phyloP scores from a whole-genome alignment of 2,329 filamentous ascomycete genomes.

The Aspergillus alliaceus region DNA sequence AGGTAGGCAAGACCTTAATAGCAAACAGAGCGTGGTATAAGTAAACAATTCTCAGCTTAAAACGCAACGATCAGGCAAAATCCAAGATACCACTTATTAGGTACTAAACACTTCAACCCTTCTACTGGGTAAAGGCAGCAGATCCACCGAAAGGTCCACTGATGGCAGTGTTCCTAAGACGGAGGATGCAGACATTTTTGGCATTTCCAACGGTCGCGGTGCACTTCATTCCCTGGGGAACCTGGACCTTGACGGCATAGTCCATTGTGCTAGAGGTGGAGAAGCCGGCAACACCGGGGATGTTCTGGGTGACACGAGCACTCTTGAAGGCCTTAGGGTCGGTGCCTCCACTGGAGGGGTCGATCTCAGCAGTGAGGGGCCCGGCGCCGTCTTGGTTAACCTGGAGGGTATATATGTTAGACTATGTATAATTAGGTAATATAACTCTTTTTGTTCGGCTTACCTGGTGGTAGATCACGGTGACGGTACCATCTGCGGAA shows the following conservation, averaged over 20 bases:
- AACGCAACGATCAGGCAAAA: too few relatives aligned
- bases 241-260: slow-evolving; percentile 64
- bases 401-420: slow-evolving; percentile 4
- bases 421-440: not conserved
- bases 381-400: slow-evolving; percentile 72
- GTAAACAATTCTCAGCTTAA: too few relatives aligned
- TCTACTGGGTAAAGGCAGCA: slow-evolving; percentile 61
- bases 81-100: not conserved
- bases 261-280: slow-evolving; percentile 62
- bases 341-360: slow-evolving; percentile 63
- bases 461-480: slow-evolving; percentile 64
- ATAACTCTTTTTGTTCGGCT: too few relatives aligned
- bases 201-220: slow-evolving; percentile 59
- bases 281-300: slow-evolving; percentile 62
- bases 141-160: slow-evolving; percentile 69
- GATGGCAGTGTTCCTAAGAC: slow-evolving; percentile 61
- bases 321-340: slow-evolving; percentile 60
- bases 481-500: slow-evolving; percentile 60
- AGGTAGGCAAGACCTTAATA: not conserved
- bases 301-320: slow-evolving; percentile 60
- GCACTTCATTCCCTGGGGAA: slow-evolving; percentile 69
- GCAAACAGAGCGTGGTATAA: not conserved
- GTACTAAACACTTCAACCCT: not conserved
- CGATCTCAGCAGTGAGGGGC: slow-evolving; percentile 60
- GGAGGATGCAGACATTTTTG: slow-evolving; percentile 64